phyloP scores from a whole-genome alignment of 352 stramenopile genomes.

The Phytophthora parvispora region DNA sequence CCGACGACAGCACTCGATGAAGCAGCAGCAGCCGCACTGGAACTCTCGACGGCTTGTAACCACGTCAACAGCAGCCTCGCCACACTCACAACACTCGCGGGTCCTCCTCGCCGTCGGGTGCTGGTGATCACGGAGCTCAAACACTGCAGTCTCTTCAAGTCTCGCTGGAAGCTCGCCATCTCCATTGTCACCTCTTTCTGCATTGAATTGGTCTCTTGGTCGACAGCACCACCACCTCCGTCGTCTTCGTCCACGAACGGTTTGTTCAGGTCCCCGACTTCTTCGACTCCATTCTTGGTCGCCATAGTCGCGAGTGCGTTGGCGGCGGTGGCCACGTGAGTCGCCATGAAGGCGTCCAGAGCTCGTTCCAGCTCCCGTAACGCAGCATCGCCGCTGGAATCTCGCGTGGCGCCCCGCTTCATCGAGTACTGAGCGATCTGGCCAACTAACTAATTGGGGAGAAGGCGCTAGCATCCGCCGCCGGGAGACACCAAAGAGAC shows the following conservation, averaged over 20 bases:
- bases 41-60: slow-evolving; percentile 49
- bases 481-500: slow-evolving; percentile 3
- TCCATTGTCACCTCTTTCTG: not conserved
- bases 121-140: slow-evolving; percentile 27
- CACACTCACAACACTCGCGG: slow-evolving; percentile 14
- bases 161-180: slow-evolving; percentile 18
- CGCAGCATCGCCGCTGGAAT: slow-evolving; percentile 28
- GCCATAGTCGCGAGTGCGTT: slow-evolving; percentile 13
- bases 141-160: slow-evolving; percentile 44
- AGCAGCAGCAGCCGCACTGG: slow-evolving; percentile 24
- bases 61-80: slow-evolving; percentile 45
- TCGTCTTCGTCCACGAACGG: slow-evolving; percentile 7
- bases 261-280: not conserved
- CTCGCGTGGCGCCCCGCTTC: slow-evolving; percentile 17
- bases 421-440: slow-evolving; percentile 7
- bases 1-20: not conserved
- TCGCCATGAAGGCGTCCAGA: slow-evolving; percentile 68
- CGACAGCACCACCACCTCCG: not conserved
- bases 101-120: slow-evolving; percentile 13
- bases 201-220: not conserved
- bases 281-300: slow-evolving; percentile 8
- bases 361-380: slow-evolving; percentile 61
- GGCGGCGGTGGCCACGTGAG: slow-evolving; percentile 35
- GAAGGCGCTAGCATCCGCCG: slow-evolving; percentile 3
- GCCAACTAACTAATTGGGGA: slow-evolving; percentile 35